These are phyloP conservation scores for Leccinum barrowsii DNA, from an alignment of 768 basidiomycete species.

Conservation along the genomic window DNA sequence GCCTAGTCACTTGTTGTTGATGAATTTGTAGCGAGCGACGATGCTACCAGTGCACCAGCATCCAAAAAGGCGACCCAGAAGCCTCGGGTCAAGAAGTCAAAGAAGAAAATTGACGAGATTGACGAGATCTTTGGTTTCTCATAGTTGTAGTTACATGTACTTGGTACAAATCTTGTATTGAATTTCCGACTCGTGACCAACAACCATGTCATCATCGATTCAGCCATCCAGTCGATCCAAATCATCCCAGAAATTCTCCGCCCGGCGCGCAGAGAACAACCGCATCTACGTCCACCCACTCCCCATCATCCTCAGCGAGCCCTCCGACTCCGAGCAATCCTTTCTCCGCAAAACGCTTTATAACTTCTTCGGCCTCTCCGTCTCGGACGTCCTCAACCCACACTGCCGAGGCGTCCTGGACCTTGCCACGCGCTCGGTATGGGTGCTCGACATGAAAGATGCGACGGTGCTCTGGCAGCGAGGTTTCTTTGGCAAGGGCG, in stretches of 20 bases:
- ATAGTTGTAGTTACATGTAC: neutral
- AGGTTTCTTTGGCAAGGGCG: slow-evolving; percentile 98
- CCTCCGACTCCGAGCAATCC: slow-evolving; percentile 34
- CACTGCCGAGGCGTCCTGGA: slow-evolving; percentile 79
- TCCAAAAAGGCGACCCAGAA: slow-evolving; percentile 4
- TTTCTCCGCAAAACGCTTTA: slow-evolving; percentile 42
- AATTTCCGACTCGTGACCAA: neutral
- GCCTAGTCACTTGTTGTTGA: neutral
- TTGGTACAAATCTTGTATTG: neutral
- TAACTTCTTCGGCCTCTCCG: slow-evolving; percentile 54
- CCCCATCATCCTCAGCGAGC: slow-evolving; percentile 52
- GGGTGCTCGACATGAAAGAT: slow-evolving; percentile 67
- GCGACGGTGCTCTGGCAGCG: slow-evolving; percentile 75
- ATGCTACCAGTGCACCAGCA: neutral
- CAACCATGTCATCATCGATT: slow-evolving; percentile 47
- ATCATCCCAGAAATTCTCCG: slow-evolving; percentile 46
- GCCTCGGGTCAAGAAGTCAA: slow-evolving; percentile 13
- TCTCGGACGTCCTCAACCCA: slow-evolving; percentile 63
- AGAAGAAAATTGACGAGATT: slow-evolving; percentile 24
- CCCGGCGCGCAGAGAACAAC: slow-evolving; percentile 60
- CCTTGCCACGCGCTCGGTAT: slow-evolving; percentile 77
- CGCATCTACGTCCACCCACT: slow-evolving; percentile 67
- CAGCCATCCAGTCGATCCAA: slow-evolving; percentile 38
- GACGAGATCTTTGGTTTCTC: slow-evolving; percentile 28
- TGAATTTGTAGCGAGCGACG: neutral